Evolutionary conservation across 495 filamentous ascomycete species (phyloP).

Genomic region (Penicillium crystallinum): DNA sequence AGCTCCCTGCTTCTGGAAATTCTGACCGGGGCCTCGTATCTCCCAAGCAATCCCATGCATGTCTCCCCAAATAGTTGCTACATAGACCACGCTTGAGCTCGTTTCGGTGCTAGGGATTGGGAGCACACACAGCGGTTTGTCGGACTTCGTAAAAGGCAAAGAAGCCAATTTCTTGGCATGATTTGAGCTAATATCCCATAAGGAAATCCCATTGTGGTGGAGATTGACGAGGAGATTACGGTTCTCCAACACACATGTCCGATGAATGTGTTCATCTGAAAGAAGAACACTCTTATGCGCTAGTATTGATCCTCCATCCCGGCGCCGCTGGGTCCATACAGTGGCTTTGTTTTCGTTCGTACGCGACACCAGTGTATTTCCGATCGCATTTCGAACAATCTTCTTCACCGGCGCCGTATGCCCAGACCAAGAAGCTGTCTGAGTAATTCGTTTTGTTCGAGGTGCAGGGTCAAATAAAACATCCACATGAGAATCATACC

Average conservation of each 20-base stretch:
- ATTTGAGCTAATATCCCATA: conserved; percentile 70
- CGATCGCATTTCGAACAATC: conserved; percentile 76
- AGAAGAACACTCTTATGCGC: conserved; percentile 65
- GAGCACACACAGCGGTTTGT: conserved; percentile 79
- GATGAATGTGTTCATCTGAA: conserved; percentile 71
- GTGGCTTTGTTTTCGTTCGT: conserved; percentile 74
- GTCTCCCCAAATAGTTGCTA: conserved; percentile 78
- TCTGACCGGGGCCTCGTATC: conserved; percentile 42
- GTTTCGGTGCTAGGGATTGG: conserved; percentile 62
- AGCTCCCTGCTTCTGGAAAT: conserved; percentile 16
- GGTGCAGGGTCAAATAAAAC: conserved; percentile 75
- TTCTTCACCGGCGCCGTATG: conserved; percentile 78
- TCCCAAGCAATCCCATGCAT: conserved; percentile 87
- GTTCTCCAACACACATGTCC: conserved; percentile 69
- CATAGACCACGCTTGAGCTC: conserved; percentile 48
- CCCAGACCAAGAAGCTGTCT: conserved; percentile 69
- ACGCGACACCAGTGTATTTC: conserved; percentile 73
- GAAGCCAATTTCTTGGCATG: conserved; percentile 53
- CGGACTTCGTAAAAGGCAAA: conserved; percentile 54
- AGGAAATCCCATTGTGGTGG: conserved; percentile 65
- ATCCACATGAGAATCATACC: conserved; percentile 74
- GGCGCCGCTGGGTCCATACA: conserved; percentile 68
- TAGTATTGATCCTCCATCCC: conserved; percentile 47
- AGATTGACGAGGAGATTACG: conserved; percentile 78
- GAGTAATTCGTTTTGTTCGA: conserved; percentile 54